Evolutionary conservation across 202 grass and related monocot species (phyloP), one percentile per base, ranked within the genome.

Genomic region (Zoysia matrella): DNA sequence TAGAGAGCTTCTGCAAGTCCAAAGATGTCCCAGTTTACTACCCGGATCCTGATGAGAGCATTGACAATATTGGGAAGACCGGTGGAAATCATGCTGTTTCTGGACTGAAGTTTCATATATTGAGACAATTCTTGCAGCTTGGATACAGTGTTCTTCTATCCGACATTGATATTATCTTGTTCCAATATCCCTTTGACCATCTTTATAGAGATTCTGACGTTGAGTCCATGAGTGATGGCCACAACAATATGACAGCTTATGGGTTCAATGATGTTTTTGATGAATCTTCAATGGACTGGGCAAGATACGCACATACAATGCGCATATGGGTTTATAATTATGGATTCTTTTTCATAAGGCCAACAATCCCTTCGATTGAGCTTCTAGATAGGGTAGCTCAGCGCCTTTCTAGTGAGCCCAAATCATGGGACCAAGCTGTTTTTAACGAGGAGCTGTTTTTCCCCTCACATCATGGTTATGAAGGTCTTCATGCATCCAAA

Each of bases 281-380:
- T 89, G 96, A 99, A 71, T 87, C 91, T 52, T 52, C 85, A 73
- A 99, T 99, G 93, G 91, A 93, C 70, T 96, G 96, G 96, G 87
- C 96, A 58, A 99, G 96, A 91, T 99, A 99, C 73, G 96, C 96
- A 11, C 96, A 99, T 52, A 99, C 96, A 4, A 99, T 99, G 93
- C 82, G 96, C 49, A 96, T 96, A 68, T 96, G 96, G 96, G 96
- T 99, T 75, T 99, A 88, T 77, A 99, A 99, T 85, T 99, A 91
- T 81, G 96, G 96, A 52, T 99, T 92, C 95, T 80, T 30, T 30
- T 30, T 30, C 22, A 30, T 30, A 30, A 30, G 22, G 22, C 22
- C 22, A 30, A 30, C 22, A 30, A 30, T 30, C 22, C 22, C 22
- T 30, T 30, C 22, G 22, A 30, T 30, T 30, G 22, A 30, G 22